phyloP scores from a whole-genome alignment of 23 red algal species.

The Gracilariopsis chorda region DNA sequence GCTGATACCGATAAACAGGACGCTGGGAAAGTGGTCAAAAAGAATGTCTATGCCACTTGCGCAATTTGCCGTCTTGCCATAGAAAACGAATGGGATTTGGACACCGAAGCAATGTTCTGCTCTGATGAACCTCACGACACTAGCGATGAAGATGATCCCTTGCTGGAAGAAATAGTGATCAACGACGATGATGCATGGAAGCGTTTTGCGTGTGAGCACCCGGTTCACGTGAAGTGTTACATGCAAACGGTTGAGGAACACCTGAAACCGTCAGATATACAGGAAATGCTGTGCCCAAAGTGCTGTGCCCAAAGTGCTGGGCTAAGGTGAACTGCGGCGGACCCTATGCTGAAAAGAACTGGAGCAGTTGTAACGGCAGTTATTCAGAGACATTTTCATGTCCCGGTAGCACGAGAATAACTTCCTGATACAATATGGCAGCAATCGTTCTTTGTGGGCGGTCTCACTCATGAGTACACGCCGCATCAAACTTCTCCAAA shows the following conservation, averaged over 20 bases:
- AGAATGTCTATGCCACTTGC: slow-evolving; percentile 5
- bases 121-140: background rate
- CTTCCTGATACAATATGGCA: too few species aligned
- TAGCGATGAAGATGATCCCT: background rate
- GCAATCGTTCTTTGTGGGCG: too few species aligned
- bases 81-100: background rate
- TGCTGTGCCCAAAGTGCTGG: too few species aligned
- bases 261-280: background rate
- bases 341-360: too few species aligned
- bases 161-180: background rate
- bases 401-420: too few species aligned
- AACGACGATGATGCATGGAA: background rate
- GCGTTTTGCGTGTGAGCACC: background rate
- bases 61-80: background rate
- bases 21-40: background rate
- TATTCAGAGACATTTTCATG: too few species aligned
- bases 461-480: too few species aligned
- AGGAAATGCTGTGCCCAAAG: background rate
- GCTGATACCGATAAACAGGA: background rate
- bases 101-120: slow-evolving; percentile 6
- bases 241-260: too few species aligned
- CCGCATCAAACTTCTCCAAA: too few species aligned
- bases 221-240: background rate
- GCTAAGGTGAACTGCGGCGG: too few species aligned
- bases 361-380: too few species aligned